These are phyloP conservation scores for Annona squamosa DNA, from an alignment of 164 flowering plant genomes.

Conservation along the genomic window DNA sequence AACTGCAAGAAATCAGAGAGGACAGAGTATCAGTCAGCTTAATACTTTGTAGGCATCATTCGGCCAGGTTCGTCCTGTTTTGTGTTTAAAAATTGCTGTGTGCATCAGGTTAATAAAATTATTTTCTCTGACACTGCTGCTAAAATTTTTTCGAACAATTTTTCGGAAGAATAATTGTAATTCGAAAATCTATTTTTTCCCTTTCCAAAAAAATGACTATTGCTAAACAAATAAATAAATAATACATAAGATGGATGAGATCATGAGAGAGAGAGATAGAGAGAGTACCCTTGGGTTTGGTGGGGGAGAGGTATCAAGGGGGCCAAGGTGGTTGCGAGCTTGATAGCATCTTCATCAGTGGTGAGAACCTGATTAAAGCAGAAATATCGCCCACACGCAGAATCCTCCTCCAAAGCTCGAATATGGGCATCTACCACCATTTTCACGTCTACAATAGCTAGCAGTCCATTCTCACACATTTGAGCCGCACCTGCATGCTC, in stretches of 20 bases:
- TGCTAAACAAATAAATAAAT: background rate
- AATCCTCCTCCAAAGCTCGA: slow-evolving; percentile 45
- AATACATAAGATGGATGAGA: background rate
- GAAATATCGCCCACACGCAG: slow-evolving; percentile 53
- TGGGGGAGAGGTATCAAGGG: slow-evolving; percentile 47
- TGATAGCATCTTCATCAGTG: slow-evolving; percentile 39
- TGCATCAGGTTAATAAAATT: too few species aligned
- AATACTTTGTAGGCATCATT: too few species aligned
- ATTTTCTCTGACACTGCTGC: too few species aligned
- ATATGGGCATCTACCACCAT: slow-evolving; percentile 56
- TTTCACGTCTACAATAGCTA: slow-evolving; percentile 49
- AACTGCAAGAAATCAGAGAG: too few species aligned
- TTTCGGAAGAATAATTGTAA: too few species aligned
- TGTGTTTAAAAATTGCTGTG: too few species aligned
- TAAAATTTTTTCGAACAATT: too few species aligned
- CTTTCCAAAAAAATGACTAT: too few species aligned
- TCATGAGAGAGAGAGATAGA: background rate
- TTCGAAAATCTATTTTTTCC: too few species aligned
- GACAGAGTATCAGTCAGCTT: too few species aligned
- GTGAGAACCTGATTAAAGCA: slow-evolving; percentile 48
- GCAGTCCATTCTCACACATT: slow-evolving; percentile 65
- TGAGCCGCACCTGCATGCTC: slow-evolving; percentile 47
- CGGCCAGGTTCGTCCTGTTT: too few species aligned
- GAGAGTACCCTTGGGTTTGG: slow-evolving; percentile 14
- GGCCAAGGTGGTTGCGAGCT: slow-evolving; percentile 39